These are phyloP conservation scores for Microbotryum intermedium DNA, from an alignment of 1,284 basidiomycete species.

Conservation along the genomic window DNA sequence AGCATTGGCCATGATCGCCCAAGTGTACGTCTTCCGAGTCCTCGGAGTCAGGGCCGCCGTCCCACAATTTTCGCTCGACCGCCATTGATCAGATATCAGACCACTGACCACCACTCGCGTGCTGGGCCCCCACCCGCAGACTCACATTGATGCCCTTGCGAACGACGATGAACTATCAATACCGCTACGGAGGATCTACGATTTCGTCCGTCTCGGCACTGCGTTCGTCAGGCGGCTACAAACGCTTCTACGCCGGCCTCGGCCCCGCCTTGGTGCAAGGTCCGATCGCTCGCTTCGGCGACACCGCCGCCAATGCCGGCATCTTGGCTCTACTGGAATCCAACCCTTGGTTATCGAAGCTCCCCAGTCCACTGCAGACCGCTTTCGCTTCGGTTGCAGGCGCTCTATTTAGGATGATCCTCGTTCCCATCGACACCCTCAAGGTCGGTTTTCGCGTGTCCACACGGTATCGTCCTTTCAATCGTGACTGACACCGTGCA, in stretches of 20 bases:
- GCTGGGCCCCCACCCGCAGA: not conserved
- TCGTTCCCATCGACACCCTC: slow-evolving; percentile 79
- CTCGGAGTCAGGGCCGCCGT: slow-evolving; percentile 40
- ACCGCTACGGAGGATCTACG: slow-evolving; percentile 60
- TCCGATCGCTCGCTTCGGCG: slow-evolving; percentile 61
- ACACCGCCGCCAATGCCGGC: slow-evolving; percentile 76
- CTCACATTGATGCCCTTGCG: slow-evolving; percentile 39
- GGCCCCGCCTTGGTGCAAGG: slow-evolving; percentile 71
- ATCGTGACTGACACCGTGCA: not conserved
- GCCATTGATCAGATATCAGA: not conserved
- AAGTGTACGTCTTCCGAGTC: slow-evolving; percentile 52
- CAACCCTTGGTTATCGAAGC: slow-evolving; percentile 55
- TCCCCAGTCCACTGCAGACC: slow-evolving; percentile 58
- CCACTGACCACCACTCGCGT: slow-evolving; percentile 13
- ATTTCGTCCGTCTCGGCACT: slow-evolving; percentile 55
- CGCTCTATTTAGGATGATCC: slow-evolving; percentile 67
- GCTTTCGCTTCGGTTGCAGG: slow-evolving; percentile 37
- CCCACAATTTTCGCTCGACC: not conserved
- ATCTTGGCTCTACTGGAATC: slow-evolving; percentile 64
- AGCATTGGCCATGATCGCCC: slow-evolving; percentile 70
- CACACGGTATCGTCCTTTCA: not conserved
- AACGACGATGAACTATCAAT: slow-evolving; percentile 69
- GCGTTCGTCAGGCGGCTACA: slow-evolving; percentile 59
- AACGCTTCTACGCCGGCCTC: slow-evolving; percentile 56
- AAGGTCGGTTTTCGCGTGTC: slow-evolving; percentile 43